These are phyloP conservation scores for Silene latifolia DNA, from an alignment of 148 eudicot genomes.

Conservation along the genomic window DNA sequence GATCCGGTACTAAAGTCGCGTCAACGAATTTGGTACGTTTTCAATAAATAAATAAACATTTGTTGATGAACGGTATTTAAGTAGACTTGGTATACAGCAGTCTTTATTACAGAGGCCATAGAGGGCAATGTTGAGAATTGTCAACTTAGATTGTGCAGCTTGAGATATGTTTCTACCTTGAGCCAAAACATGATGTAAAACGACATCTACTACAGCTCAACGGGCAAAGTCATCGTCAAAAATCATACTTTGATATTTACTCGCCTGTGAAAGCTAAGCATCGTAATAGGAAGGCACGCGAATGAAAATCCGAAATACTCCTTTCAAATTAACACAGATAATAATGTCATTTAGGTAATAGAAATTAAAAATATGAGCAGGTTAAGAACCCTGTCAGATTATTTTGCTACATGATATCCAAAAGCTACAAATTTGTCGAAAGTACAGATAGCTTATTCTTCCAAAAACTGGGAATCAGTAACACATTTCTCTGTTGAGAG, in stretches of 20 bases:
- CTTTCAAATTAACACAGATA: background rate
- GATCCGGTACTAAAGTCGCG: too few relatives aligned
- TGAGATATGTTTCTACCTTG: too few relatives aligned
- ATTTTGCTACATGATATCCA: slow-evolving; percentile 8
- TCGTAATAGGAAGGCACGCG: background rate
- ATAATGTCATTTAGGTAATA: background rate
- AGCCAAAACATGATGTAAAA: too few relatives aligned
- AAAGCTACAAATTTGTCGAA: background rate
- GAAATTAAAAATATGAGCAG: background rate
- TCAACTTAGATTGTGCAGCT: too few relatives aligned
- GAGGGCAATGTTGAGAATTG: too few relatives aligned
- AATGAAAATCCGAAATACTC: background rate
- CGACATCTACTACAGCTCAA: too few relatives aligned
- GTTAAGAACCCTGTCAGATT: slow-evolving; percentile 1
- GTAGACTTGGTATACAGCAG: background rate
- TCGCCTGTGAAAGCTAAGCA: background rate
- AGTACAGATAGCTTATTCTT: slow-evolving; percentile 1
- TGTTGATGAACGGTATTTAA: background rate
- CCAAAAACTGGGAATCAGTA: slow-evolving; percentile 2
- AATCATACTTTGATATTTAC: too few relatives aligned
- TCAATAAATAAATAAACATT: background rate
- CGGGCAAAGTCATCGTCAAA: too few relatives aligned
- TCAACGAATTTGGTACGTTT: too few relatives aligned
- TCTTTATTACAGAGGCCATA: too few relatives aligned
- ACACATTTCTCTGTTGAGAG: background rate